phyloP scores from a whole-genome alignment of 1,284 basidiomycete species.

The Cryptococcus jaspeensis region DNA sequence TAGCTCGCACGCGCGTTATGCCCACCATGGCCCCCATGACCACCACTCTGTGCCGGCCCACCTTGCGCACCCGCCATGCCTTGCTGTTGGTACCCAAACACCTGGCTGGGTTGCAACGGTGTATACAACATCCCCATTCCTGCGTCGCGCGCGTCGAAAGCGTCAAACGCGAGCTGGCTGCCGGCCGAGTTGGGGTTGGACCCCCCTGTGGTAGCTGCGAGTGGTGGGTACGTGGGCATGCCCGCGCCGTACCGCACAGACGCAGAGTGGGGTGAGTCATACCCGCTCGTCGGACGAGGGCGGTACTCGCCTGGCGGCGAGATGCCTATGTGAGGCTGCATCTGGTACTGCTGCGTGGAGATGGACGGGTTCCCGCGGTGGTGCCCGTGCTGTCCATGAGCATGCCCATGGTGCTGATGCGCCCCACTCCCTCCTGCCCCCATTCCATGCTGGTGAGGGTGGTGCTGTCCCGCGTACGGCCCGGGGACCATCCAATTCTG shows the following conservation, averaged over 20 bases:
- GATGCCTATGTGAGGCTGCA: slow-evolving; percentile 42
- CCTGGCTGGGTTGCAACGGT: slow-evolving; percentile 39
- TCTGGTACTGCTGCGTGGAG: slow-evolving; percentile 36
- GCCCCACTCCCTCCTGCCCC: not conserved
- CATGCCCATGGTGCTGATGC: slow-evolving; percentile 8
- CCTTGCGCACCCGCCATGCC: not conserved
- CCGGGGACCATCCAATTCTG: slow-evolving; percentile 45
- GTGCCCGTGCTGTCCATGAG: slow-evolving; percentile 10
- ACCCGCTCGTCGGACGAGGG: slow-evolving; percentile 31
- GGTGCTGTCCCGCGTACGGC: slow-evolving; percentile 22
- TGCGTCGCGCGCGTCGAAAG: slow-evolving; percentile 32
- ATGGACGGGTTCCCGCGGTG: slow-evolving; percentile 27
- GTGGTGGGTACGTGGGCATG: slow-evolving; percentile 48
- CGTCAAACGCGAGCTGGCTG: slow-evolving; percentile 31
- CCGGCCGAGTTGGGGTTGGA: slow-evolving; percentile 15
- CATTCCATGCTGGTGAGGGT: too few relatives aligned
- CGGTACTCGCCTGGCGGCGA: slow-evolving; percentile 28
- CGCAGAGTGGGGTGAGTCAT: slow-evolving; percentile 28
- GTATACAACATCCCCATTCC: slow-evolving; percentile 47
- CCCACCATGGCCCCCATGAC: slow-evolving; percentile 18
- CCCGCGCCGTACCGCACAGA: slow-evolving; percentile 22
- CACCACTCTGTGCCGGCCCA: slow-evolving; percentile 7
- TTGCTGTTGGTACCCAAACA: slow-evolving; percentile 14
- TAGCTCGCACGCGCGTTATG: slow-evolving; percentile 39
- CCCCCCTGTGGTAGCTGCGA: slow-evolving; percentile 36